phyloP scores from a whole-genome alignment of 768 basidiomycete species.

The Symmetrospora coprosmae region DNA sequence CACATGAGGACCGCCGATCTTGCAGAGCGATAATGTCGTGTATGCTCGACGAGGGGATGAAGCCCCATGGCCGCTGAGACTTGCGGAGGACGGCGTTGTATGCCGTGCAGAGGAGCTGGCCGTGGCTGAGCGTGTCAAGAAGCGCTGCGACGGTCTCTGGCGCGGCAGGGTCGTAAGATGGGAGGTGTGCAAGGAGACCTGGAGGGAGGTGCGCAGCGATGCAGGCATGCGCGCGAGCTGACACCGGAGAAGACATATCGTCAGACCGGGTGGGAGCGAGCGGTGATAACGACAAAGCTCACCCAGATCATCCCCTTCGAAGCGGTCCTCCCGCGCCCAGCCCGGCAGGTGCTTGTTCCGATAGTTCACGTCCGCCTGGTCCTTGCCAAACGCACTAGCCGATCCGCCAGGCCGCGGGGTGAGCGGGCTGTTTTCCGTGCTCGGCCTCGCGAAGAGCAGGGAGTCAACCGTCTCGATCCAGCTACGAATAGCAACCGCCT shows the following conservation, averaged over 20 bases:
- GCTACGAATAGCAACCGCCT: not conserved
- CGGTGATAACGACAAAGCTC: conserved; percentile 23
- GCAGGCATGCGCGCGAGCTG: conserved; percentile 55
- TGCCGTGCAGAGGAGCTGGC: conserved; percentile 62
- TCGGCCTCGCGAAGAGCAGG: conserved; percentile 38
- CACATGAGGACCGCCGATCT: not conserved
- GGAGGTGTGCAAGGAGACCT: conserved; percentile 42
- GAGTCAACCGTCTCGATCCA: conserved; percentile 25
- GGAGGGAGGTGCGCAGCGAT: conserved; percentile 50
- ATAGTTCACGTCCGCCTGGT: not conserved
- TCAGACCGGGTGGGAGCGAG: not conserved
- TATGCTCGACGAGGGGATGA: conserved; percentile 58
- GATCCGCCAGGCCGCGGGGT: not conserved
- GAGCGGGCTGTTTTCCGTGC: conserved; percentile 43
- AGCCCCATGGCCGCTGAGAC: conserved; percentile 76
- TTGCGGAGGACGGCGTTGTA: conserved; percentile 69
- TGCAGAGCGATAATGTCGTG: conserved; percentile 66
- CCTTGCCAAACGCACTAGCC: not conserved
- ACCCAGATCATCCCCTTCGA: conserved; percentile 51
- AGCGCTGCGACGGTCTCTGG: conserved; percentile 41
- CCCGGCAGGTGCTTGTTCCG: conserved; percentile 43
- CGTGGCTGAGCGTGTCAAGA: conserved; percentile 51
- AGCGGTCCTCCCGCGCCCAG: conserved; percentile 57
- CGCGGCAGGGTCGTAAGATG: conserved; percentile 30
- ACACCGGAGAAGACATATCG: not conserved